Evolutionary conservation across 306 rosid species (phyloP).

Genomic region (Lathyrus aphaca): DNA sequence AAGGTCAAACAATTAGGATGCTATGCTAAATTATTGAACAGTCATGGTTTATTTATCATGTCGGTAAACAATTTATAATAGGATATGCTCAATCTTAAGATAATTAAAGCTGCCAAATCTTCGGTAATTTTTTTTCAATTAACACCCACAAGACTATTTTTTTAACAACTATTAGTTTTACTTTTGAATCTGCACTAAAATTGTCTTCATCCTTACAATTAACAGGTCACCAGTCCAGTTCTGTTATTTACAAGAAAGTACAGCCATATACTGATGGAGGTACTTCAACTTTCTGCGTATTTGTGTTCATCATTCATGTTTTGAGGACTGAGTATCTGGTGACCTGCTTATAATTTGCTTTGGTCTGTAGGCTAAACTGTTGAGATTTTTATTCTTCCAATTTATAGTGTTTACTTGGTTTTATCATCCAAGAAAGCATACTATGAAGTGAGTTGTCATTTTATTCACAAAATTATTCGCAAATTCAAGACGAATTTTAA

Average conservation of each 20-base stretch:
- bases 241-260: no score
- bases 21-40: conserved; percentile 8
- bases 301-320: no score
- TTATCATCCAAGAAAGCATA: neutral
- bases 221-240: no score
- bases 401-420: conserved; percentile 7
- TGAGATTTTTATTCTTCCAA: neutral
- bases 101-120: neutral
- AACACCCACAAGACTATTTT: neutral
- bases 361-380: no score
- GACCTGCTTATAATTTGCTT: no score
- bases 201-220: neutral
- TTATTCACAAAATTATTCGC: neutral
- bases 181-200: conserved; percentile 6
- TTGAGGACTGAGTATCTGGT: no score
- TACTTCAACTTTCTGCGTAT: no score
- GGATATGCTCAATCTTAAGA: conserved; percentile 1
- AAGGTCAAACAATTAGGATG: conserved; percentile 9
- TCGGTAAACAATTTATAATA: neutral
- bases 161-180: neutral
- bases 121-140: neutral
- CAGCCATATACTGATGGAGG: no score
- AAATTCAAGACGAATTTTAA: neutral
- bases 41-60: conserved; percentile 3
- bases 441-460: neutral